Percentiles rank a stretch among this genome's conserved stretches.
phyloP scores from a whole-genome alignment of 1,284 basidiomycete species.

The Afroboletus lepidellus region DNA sequence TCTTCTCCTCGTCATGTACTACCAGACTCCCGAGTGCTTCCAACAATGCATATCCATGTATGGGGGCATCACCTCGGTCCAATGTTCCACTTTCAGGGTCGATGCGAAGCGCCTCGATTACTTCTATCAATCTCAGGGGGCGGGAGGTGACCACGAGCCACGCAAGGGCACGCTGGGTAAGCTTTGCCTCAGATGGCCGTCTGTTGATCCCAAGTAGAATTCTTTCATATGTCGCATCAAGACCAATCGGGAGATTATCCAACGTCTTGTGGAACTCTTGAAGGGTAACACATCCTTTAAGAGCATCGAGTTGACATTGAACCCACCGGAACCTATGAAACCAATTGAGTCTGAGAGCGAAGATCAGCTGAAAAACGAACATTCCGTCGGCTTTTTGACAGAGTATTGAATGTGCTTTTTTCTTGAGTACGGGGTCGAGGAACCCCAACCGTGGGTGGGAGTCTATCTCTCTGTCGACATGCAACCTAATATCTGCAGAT shows the following conservation, averaged over 20 bases:
- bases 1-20: slow-evolving; percentile 6
- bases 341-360: neutral
- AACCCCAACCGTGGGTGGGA: slow-evolving; percentile 2
- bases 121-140: slow-evolving; percentile 3
- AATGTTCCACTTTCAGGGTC: neutral
- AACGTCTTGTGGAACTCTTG: slow-evolving; percentile 1
- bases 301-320: slow-evolving; percentile 11
- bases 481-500: slow-evolving; percentile 3
- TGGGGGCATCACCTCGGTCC: neutral
- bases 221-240: slow-evolving; percentile 8
- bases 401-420: neutral
- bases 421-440: neutral
- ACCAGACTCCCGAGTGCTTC: slow-evolving; percentile 17
- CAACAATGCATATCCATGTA: slow-evolving; percentile 4
- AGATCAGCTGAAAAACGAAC: neutral
- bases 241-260: slow-evolving; percentile 1
- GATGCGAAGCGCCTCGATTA: slow-evolving; percentile 12
- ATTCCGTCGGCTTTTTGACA: slow-evolving; percentile 9
- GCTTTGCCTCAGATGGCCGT: neutral
- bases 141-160: slow-evolving; percentile 6
- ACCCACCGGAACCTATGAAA: slow-evolving; percentile 7
- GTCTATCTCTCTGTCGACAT: slow-evolving; percentile 6
- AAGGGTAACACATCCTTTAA: slow-evolving; percentile 3
- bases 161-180: slow-evolving; percentile 1
- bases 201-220: slow-evolving; percentile 3